phyloP scores from a whole-genome alignment of 805 yeast genomes.

The Scheffersomyces stipitis region DNA sequence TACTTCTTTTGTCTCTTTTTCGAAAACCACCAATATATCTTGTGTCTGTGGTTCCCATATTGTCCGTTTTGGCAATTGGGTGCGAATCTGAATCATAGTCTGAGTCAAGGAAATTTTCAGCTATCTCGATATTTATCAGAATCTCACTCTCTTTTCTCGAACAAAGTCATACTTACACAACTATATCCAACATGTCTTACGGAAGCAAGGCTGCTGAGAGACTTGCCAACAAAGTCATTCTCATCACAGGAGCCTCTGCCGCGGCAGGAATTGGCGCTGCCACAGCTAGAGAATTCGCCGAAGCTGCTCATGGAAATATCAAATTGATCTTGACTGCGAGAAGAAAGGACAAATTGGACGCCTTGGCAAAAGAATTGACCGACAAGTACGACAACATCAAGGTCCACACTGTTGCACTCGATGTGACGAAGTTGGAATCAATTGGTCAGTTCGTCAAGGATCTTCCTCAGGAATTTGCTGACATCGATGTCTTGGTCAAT shows the following conservation, averaged over 20 bases:
- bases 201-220: conserved; percentile 78
- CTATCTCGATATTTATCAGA: no score
- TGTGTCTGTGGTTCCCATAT: no score
- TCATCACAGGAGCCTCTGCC: conserved; percentile 97
- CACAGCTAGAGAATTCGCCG: conserved; percentile 85
- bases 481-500: conserved; percentile 66
- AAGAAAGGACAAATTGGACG: conserved; percentile 60
- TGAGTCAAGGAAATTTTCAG: no score
- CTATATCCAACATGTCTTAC: conserved; percentile 56
- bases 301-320: conserved; percentile 67
- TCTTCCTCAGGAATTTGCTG: conserved; percentile 60
- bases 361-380: conserved; percentile 47
- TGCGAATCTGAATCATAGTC: no score
- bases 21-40: no score
- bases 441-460: conserved; percentile 47
- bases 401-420: conserved; percentile 59
- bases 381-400: conserved; percentile 47
- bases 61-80: no score
- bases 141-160: no score
- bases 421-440: conserved; percentile 42
- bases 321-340: conserved; percentile 78
- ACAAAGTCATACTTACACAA: no score
- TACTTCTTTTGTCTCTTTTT: no score
- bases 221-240: conserved; percentile 71
- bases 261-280: conserved; percentile 94